Base-by-base conservation (phyloP, 768 basidiomycete genomes). In the Termitomyces sp. region DNA sequence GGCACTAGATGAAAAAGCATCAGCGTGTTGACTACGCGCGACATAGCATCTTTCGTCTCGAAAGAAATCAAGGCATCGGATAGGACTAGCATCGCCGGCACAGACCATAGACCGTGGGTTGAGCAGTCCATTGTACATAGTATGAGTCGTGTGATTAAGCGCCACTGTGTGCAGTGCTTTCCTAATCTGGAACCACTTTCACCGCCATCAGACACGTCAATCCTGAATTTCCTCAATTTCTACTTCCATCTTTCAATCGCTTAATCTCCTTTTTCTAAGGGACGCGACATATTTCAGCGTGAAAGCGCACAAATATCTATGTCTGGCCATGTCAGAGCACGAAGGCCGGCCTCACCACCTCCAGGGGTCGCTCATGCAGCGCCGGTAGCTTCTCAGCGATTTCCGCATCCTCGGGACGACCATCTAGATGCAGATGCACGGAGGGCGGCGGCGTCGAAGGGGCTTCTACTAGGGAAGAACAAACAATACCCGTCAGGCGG, bases 391-490 rank as follows among this genome's bases (percentile, higher is more conserved):
- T 71, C 75, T 46, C 81, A 82, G 67, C 76, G 85, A 67, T 89
- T 88, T 75, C 88, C 88, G 33, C 82, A 87, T 69, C 71, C 80
- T 18, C 75, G 81, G 62, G 80, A 85, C 59, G 85, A 85, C 67
- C 82, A 84, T 70, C 70, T 90, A n/a, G 86, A 88, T 67, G 89
- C 90, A 26, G 90, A 92, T 71, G 81, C 80, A 67, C 80, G 87
- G 56, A 78, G 87, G 63, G 84, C 82, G 36, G 86, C 85, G 18
- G 89, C 87, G 1, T 81, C 86, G n/a, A 82, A 82, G 63, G 86
- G 87, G 2, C 81, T 82, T 58, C 74, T 74, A 10, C 84, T 86
- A 32, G 76, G 78, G 40, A 77, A 80, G 57, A 76, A 72, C 55
- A 78, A 77, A 52, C 61, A 68, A 36, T 75, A 75, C 62, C 75